phyloP scores from a whole-genome alignment of 2,329 filamentous ascomycete genomes.

The Stemphylium beticola region DNA sequence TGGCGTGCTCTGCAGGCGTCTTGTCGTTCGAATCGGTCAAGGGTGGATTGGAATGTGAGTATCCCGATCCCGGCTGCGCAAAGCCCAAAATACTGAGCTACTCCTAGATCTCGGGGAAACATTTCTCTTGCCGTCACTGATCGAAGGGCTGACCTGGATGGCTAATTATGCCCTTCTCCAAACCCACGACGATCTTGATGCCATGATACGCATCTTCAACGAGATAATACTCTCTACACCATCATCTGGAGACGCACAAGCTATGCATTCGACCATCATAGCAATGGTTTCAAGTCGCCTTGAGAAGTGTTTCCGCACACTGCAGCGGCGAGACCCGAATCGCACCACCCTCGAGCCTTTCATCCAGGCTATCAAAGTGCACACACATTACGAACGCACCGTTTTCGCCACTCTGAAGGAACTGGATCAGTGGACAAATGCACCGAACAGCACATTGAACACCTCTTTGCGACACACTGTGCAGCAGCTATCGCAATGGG shows the following conservation, averaged over 20 bases:
- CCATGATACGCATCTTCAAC: slow-evolving; percentile 74
- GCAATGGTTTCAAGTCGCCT: slow-evolving; percentile 73
- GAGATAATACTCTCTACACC: slow-evolving; percentile 73
- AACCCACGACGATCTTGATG: slow-evolving; percentile 67
- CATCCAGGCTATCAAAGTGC: slow-evolving; percentile 66
- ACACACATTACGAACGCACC: slow-evolving; percentile 65
- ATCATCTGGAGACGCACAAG: slow-evolving; percentile 72
- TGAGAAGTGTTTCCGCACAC: slow-evolving; percentile 69
- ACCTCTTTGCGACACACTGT: slow-evolving; percentile 66
- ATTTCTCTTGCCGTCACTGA: slow-evolving; percentile 78
- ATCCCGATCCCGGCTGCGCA: neutral
- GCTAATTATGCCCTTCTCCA: slow-evolving; percentile 72
- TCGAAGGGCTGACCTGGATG: slow-evolving; percentile 75
- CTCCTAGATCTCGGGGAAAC: slow-evolving; percentile 74
- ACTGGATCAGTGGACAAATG: slow-evolving; percentile 69
- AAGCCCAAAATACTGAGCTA: neutral
- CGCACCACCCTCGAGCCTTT: slow-evolving; percentile 74
- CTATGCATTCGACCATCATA: slow-evolving; percentile 74
- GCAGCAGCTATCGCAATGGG: slow-evolving; percentile 71
- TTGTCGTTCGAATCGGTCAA: slow-evolving; percentile 74
- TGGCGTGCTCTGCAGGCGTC: slow-evolving; percentile 70
- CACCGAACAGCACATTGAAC: slow-evolving; percentile 62
- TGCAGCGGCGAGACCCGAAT: slow-evolving; percentile 70
- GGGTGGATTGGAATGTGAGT: slow-evolving; percentile 75
- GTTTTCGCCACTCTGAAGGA: slow-evolving; percentile 69